phyloP scores from a whole-genome alignment of 108 stramenopile species.

The Discostella stelligeroides region DNA sequence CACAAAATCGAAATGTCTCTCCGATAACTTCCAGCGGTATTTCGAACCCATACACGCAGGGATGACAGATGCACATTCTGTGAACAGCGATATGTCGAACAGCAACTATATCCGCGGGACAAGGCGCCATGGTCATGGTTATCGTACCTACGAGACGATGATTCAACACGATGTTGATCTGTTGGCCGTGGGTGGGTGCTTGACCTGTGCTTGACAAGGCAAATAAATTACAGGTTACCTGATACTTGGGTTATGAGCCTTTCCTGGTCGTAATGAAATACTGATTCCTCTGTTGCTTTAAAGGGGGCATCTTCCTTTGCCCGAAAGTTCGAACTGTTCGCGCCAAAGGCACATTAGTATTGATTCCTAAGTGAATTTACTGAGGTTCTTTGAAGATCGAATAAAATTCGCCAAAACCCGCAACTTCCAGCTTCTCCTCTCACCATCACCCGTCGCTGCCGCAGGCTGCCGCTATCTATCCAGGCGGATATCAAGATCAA shows the following conservation, averaged over 20 bases:
- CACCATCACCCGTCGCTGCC: no score
- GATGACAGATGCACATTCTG: conserved; percentile 11
- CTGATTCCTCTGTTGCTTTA: conserved; percentile 6
- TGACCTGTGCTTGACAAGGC: no score
- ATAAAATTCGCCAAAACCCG: no score
- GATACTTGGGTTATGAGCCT: conserved; percentile 25
- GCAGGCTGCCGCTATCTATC: no score
- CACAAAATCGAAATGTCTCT: conserved; percentile 8
- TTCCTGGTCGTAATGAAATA: not conserved
- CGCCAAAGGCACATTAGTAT: no score
- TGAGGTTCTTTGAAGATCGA: no score
- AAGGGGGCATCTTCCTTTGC: no score
- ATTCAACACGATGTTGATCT: not conserved
- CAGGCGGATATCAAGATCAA: no score
- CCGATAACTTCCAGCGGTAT: conserved; percentile 4
- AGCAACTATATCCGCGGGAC: not conserved
- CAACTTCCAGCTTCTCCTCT: no score
- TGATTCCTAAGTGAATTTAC: no score
- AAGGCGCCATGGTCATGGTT: conserved; percentile 16
- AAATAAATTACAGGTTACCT: not conserved
- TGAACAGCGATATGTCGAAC: not conserved
- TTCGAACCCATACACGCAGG: conserved; percentile 14
- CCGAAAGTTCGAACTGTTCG: no score
- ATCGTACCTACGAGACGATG: conserved; percentile 14
- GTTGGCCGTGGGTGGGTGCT: no score